Conservation (phyloP, 805 yeast species). For the Nematodospora valgi region DNA sequence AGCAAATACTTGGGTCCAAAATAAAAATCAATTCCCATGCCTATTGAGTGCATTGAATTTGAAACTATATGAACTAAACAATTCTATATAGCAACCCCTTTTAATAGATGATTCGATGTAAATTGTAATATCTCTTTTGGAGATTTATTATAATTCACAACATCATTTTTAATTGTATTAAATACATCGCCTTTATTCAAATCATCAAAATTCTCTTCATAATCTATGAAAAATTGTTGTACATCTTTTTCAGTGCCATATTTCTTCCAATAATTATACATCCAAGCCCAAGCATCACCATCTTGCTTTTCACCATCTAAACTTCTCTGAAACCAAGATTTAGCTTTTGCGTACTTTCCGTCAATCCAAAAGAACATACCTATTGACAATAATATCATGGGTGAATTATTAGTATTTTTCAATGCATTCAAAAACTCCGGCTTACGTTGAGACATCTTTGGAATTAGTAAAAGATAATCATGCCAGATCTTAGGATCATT, state of each 20-base stretch:
- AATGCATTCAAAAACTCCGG: slow-evolving; percentile 69
- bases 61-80: slow-evolving; percentile 51
- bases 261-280: slow-evolving; percentile 42
- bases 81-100: slow-evolving; percentile 7
- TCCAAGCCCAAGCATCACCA: slow-evolving; percentile 81
- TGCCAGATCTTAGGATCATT: slow-evolving; percentile 63
- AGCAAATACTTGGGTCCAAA: slow-evolving; percentile 63
- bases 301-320: slow-evolving; percentile 44
- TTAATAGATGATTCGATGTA: slow-evolving; percentile 18
- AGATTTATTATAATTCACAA: slow-evolving; percentile 41
- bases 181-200: slow-evolving; percentile 65
- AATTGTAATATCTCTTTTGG: slow-evolving; percentile 38
- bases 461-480: slow-evolving; percentile 47
- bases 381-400: slow-evolving; percentile 55
- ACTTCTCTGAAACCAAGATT: slow-evolving; percentile 73
- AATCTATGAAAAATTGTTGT: slow-evolving; percentile 30
- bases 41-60: slow-evolving; percentile 73
- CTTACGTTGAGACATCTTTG: slow-evolving; percentile 50
- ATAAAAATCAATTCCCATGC: slow-evolving; percentile 70
- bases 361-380: slow-evolving; percentile 67
- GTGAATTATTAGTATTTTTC: slow-evolving; percentile 57
- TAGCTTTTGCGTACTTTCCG: slow-evolving; percentile 60
- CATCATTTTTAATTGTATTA: slow-evolving; percentile 49
- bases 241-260: slow-evolving; percentile 37
- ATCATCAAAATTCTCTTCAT: slow-evolving; percentile 35